These are phyloP conservation scores for Syzygium aromaticum DNA, from an alignment of 345 rosid genomes.

Conservation along the genomic window DNA sequence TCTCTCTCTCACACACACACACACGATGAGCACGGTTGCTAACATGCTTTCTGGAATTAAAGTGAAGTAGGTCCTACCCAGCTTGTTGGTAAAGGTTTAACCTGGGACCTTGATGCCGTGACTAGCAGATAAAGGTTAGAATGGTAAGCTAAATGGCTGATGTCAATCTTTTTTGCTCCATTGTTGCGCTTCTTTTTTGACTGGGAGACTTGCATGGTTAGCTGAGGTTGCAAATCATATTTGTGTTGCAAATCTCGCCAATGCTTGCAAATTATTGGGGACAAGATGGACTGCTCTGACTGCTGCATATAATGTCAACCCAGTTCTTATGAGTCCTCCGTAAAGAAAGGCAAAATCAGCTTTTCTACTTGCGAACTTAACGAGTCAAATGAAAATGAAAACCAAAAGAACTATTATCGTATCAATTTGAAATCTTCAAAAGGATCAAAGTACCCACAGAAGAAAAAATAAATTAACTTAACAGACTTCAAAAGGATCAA, in stretches of 20 bases:
- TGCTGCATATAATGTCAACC: not conserved
- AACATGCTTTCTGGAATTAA: not conserved
- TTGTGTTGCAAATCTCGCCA: not conserved
- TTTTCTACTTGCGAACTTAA: not conserved
- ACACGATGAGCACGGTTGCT: not conserved
- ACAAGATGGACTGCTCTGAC: not conserved
- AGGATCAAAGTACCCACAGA: not conserved
- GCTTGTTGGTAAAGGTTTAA: not conserved
- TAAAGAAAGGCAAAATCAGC: not conserved
- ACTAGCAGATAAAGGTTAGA: not conserved
- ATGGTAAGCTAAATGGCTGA: not conserved
- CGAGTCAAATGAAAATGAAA: too few species aligned
- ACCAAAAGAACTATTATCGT: not conserved
- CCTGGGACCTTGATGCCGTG: not conserved
- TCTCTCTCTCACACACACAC: not conserved
- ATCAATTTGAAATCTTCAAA: not conserved
- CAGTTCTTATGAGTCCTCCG: not conserved
- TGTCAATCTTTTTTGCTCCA: not conserved
- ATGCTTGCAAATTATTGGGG: not conserved
- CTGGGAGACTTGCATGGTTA: not conserved
- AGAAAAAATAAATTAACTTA: not conserved
- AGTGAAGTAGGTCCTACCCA: not conserved
- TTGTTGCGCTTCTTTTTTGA: not conserved
- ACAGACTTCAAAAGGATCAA: not conserved
- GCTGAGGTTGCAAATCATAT: not conserved